phyloP scores from a whole-genome alignment of 495 filamentous ascomycete species.

The Neurospora sp. region DNA sequence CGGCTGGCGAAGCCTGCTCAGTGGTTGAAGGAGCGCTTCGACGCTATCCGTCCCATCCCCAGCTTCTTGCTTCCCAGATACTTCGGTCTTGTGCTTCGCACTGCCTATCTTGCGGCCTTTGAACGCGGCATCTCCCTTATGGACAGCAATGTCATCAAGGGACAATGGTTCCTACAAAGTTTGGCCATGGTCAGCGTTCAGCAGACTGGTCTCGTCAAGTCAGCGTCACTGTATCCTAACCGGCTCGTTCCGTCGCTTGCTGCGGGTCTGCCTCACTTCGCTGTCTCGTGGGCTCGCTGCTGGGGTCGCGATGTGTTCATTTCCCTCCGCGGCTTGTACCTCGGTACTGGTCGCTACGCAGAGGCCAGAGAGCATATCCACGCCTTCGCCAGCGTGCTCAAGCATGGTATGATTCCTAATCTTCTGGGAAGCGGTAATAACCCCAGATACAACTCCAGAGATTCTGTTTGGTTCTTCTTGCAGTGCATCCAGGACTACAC shows the following conservation, averaged over 20 bases:
- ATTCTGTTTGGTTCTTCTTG: slow-evolving; percentile 96
- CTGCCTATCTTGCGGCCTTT: slow-evolving; percentile 74
- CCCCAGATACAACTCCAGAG: slow-evolving; percentile 95
- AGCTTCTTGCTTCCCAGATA: slow-evolving; percentile 87
- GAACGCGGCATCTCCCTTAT: slow-evolving; percentile 70
- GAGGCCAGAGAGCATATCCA: slow-evolving; percentile 90
- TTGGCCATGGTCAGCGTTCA: slow-evolving; percentile 85
- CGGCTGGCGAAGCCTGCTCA: slow-evolving; percentile 51
- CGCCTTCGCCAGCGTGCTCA: slow-evolving; percentile 91
- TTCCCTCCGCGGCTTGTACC: slow-evolving; percentile 77
- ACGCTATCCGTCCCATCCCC: slow-evolving; percentile 72
- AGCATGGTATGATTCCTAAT: slow-evolving; percentile 98
- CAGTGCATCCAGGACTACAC: slow-evolving; percentile 93
- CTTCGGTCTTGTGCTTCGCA: slow-evolving; percentile 80
- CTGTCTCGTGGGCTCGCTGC: slow-evolving; percentile 86
- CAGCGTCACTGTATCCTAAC: slow-evolving; percentile 78
- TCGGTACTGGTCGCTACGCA: slow-evolving; percentile 76
- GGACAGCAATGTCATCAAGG: slow-evolving; percentile 60
- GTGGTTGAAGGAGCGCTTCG: slow-evolving; percentile 79
- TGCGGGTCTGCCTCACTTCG: slow-evolving; percentile 91
- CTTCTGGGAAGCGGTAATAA: slow-evolving; percentile 72
- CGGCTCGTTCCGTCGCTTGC: slow-evolving; percentile 79
- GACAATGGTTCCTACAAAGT: slow-evolving; percentile 76
- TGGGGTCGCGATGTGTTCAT: slow-evolving; percentile 99
- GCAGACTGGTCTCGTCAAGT: slow-evolving; percentile 77